A percentile compares a stretch with the other conserved stretches of the same genome.
Conservation (phyloP, 441 rosid genomes). For the Populus hybrid region DNA sequence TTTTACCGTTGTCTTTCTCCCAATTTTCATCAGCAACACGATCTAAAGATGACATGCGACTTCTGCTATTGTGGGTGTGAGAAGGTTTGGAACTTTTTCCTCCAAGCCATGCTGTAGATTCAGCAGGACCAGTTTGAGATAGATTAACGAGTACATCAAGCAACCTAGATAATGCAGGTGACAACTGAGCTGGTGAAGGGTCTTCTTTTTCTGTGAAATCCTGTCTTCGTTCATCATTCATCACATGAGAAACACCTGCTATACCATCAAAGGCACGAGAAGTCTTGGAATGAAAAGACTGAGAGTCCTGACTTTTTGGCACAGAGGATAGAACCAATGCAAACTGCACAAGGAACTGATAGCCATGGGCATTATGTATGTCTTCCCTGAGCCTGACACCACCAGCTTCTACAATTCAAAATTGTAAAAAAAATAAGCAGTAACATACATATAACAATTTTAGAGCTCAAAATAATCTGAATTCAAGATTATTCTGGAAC, state of each 20-base stretch:
- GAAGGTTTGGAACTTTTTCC: constrained; percentile 58
- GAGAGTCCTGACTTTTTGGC: constrained; percentile 47
- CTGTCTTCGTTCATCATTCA: constrained; percentile 25
- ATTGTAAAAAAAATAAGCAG: constrained; percentile 35
- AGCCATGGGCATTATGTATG: constrained; percentile 99
- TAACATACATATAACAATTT: constrained; percentile 10
- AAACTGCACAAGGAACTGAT: constrained; percentile 99
- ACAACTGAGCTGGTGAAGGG: constrained; percentile 45
- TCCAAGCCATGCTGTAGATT: constrained; percentile 15
- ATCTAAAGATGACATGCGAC: constrained; percentile 57
- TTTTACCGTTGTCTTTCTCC: constrained; percentile 78
- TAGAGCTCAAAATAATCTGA: constrained; percentile 5
- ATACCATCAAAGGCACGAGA: constrained; percentile 28
- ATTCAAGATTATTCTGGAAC: not conserved
- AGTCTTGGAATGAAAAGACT: constrained; percentile 36
- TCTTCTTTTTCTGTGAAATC: constrained; percentile 44
- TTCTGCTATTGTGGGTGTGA: constrained; percentile 57
- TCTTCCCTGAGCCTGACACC: constrained; percentile 97
- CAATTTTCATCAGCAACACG: constrained; percentile 61
- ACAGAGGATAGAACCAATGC: constrained; percentile 75
- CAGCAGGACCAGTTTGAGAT: constrained; percentile 83
- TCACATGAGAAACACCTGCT: constrained; percentile 37
- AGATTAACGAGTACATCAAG: constrained; percentile 97
- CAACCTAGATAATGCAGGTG: constrained; percentile 88
- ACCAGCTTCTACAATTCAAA: constrained; percentile 81